These are phyloP conservation scores for Lepidium aucheri DNA, from an alignment of 345 rosid genomes.

Conservation along the genomic window DNA sequence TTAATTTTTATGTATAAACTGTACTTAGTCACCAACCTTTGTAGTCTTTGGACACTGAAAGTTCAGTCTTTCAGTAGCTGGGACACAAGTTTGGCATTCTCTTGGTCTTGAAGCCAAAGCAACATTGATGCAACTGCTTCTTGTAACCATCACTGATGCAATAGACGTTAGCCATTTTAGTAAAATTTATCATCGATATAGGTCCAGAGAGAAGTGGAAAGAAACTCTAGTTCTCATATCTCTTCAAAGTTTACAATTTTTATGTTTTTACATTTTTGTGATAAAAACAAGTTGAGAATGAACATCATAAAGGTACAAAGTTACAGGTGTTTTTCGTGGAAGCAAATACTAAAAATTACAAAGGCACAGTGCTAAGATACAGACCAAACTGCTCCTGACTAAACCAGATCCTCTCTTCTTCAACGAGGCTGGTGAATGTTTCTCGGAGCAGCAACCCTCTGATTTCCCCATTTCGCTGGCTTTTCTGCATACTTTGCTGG, in stretches of 20 bases:
- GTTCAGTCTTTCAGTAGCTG: no score
- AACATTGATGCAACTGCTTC: no score
- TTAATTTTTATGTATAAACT: no score
- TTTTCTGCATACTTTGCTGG: constrained; percentile 40
- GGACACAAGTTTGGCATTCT: no score
- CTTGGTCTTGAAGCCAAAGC: no score
- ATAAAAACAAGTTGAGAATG: constrained; percentile 23
- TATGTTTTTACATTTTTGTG: constrained; percentile 25
- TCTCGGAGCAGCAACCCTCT: constrained; percentile 36
- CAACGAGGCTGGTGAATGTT: constrained; percentile 54
- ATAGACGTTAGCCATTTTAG: no score
- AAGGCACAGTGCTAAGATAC: constrained; percentile 18
- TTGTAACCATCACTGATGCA: no score
- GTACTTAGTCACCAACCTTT: no score
- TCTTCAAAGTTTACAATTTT: constrained; percentile 31
- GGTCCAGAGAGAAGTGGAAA: neutral
- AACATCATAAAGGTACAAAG: constrained; percentile 40
- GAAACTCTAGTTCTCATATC: constrained; percentile 4
- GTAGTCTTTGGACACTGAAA: no score
- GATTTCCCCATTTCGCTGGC: constrained; percentile 34
- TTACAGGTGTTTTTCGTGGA: constrained; percentile 35
- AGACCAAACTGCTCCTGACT: constrained; percentile 15
- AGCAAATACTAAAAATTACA: constrained; percentile 30
- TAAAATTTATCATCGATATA: neutral
- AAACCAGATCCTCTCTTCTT: constrained; percentile 4